Evolutionary conservation across 805 yeast genomes (phyloP), one percentile per base, ranked within the genome.

Genomic region (Candida piceae): DNA sequence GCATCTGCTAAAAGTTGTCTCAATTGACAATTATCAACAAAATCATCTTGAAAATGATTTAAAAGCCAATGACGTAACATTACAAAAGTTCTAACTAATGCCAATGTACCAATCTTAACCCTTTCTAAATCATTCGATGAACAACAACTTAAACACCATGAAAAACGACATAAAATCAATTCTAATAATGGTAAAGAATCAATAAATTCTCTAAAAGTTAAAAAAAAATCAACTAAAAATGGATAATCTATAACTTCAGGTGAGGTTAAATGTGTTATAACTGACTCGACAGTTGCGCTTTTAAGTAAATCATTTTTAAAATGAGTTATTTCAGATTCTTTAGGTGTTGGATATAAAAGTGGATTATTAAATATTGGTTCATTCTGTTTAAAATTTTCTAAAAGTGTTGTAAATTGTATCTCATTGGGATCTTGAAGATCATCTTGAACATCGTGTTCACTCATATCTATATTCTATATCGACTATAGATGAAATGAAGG

Each of bases 11-110:
- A 70, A 17, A 58, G 48, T 16, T 49, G 45, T 37, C 88, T 63
- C 23, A 82, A 59, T 36, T 70, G 66, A 16, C 62, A 48, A 32
- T 74, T 67, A 12, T 72, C 60, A 18, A 81, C 64, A 55, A 89
- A 93, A 58, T 93, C 97, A 54, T 85, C 90, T 29, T 78, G 70
- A 51, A 87, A 93, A 57, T 85, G 89, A 58, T 89, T 90, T 41
- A 85, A 61, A 15, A 90, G 58, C 95, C 97, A 90, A 63, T 86
- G 95, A 52, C 97, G 74, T 29, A 93, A 49, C 20, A 84, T 79
- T 19, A 86, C 96, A 64, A 89, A 90, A 0, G 95, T 81, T 50
- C 97, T 70, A 25, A 89, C 72, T 10, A 85, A 65, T 2, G 82
- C 80, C 31, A 83, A 66, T 41, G 79, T 73, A 1, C 94, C 95